Evolutionary conservation across 2,329 filamentous ascomycete species (phyloP), one percentile per base, ranked within the genome.

Genomic region (Aphanoascus verrucosus): DNA sequence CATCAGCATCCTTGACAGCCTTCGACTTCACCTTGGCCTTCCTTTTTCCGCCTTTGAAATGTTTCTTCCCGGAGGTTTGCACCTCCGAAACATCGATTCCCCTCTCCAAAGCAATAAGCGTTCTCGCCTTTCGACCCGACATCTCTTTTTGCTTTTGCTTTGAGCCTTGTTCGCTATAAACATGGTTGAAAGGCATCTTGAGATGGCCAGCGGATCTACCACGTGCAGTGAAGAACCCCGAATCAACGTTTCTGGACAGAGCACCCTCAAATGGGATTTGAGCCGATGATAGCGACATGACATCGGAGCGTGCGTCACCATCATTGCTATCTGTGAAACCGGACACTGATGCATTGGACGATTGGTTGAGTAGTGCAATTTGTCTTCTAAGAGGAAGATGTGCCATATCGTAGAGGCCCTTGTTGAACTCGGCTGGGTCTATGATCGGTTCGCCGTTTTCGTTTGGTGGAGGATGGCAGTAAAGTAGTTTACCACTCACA

Each of bases 401-500:
- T 0, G 77, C 76, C 44, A 85, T 75, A 63, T 94, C 85, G 69
- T 97, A 97, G 3, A 97, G 81, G 55, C 94, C 90, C 48, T 77
- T 75, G 72, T 98, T 98, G 77, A 97, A 98, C 52, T 84, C 80
- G 47, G 74, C 72, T 0, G 81, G 74, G 61, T 96, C 86, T 38
- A 85, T 4, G 3, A 28, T 80, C n/a, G 62, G 60, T 35, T 67
- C 66, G 1, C 74, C 69, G 5, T 76, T 72, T 31, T 83, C 78
- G 3, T 73, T 53, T 2, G 57, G 49, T 0, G 90, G 90, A 0
- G 93, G 90, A 63, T 91, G 84, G 60, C 89, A 93, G 73, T 85
- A 97, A 5, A 97, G 79, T 0, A 98, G 79, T 72, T 96, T 97
- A 58, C 93, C 93, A 66, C 85, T 94, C 61, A 98, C 93, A 64